Conservation (phyloP, 1,284 basidiomycete species). For the Boletus semigastroideus region DNA sequence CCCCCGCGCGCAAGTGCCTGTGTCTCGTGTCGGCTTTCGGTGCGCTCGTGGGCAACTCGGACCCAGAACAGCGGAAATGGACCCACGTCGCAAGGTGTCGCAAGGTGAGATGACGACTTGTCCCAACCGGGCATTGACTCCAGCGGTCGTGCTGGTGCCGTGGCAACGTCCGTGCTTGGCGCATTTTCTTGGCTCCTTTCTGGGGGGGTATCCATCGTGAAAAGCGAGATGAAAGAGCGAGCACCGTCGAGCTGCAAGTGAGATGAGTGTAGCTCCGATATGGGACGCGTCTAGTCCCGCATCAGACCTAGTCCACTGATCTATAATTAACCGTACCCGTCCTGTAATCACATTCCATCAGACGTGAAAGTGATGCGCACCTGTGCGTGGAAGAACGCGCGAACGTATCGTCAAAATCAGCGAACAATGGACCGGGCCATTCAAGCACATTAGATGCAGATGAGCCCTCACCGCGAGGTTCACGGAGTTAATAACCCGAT, state of each 20-base stretch:
- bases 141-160: slow-evolving; percentile 3
- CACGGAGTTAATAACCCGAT: slow-evolving; percentile 3
- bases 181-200: background rate
- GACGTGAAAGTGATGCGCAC: background rate
- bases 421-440: slow-evolving; percentile 21
- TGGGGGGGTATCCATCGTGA: no score
- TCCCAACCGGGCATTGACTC: slow-evolving; percentile 10
- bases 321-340: slow-evolving; percentile 10
- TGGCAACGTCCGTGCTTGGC: slow-evolving; percentile 9
- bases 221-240: slow-evolving; percentile 2
- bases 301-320: background rate
- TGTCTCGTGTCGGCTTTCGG: slow-evolving; percentile 17
- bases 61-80: slow-evolving; percentile 9
- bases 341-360: slow-evolving; percentile 23
- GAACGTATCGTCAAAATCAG: slow-evolving; percentile 19
- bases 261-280: background rate
- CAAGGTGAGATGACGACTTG: slow-evolving; percentile 17
- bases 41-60: slow-evolving; percentile 13
- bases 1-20: background rate
- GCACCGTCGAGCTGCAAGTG: slow-evolving; percentile 1
- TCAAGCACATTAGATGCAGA: slow-evolving; percentile 8
- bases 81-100: background rate
- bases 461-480: slow-evolving; percentile 11
- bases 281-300: background rate
- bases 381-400: slow-evolving; percentile 2